A percentile compares a stretch with the other conserved stretches of the same genome.
Evolutionary conservation across 1,139 yeast genomes (phyloP).

Genomic region (Candida tetrigidarum): DNA sequence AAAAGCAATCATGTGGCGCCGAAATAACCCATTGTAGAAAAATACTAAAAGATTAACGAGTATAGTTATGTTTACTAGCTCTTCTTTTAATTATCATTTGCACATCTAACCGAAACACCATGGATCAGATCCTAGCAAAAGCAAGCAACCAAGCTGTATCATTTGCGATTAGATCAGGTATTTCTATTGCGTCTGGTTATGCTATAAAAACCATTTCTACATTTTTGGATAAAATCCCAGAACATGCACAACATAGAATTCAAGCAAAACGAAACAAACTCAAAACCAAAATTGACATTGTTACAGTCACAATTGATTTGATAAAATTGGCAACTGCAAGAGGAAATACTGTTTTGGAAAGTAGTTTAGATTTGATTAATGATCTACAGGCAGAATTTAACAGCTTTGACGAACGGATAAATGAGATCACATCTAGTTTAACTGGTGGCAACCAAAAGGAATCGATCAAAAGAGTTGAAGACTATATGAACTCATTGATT

Average conservation of each 20-base stretch:
- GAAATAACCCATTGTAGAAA: too few species aligned
- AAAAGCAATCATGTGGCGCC: not conserved
- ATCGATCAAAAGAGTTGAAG: conserved; percentile 52
- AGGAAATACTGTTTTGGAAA: conserved; percentile 67
- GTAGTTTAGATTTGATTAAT: conserved; percentile 59
- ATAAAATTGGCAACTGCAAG: conserved; percentile 71
- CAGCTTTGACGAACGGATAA: conserved; percentile 56
- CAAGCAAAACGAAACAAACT: conserved; percentile 48
- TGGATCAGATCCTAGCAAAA: conserved; percentile 52
- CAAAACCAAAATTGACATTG: conserved; percentile 62
- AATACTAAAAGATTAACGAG: not conserved
- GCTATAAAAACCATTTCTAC: conserved; percentile 69
- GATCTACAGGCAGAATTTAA: conserved; percentile 64
- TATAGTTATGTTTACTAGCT: too few species aligned
- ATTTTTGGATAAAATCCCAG: conserved; percentile 65
- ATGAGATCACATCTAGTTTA: conserved; percentile 29
- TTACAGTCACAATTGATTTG: conserved; percentile 72
- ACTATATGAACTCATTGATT: conserved; percentile 51
- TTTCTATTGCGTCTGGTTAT: conserved; percentile 75
- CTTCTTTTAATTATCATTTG: too few species aligned
- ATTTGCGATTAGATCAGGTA: conserved; percentile 79
- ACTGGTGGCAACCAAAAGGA: conserved; percentile 38
- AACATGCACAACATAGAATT: conserved; percentile 51
- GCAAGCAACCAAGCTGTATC: conserved; percentile 84
- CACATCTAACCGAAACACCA: too few species aligned